These are phyloP conservation scores for Yamadazyma insecticola DNA, from an alignment of 805 yeast species.

Conservation along the genomic window DNA sequence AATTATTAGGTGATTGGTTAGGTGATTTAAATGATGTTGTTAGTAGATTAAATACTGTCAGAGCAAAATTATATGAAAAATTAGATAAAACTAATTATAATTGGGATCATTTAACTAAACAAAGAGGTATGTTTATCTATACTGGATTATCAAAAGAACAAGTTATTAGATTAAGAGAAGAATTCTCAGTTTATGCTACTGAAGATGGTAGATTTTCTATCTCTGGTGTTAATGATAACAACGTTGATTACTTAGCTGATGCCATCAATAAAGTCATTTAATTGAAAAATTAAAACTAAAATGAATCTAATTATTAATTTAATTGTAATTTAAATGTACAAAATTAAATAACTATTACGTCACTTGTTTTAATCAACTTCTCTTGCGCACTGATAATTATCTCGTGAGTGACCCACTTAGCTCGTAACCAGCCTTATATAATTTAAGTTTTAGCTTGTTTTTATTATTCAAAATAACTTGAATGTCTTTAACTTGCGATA, in stretches of 20 bases:
- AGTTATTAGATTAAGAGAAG: constrained; percentile 63
- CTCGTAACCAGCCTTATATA: too few species aligned
- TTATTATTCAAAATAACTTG: too few species aligned
- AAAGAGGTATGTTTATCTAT: constrained; percentile 95
- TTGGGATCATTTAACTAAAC: constrained; percentile 86
- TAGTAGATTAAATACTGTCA: constrained; percentile 69
- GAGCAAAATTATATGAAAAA: constrained; percentile 57
- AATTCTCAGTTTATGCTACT: constrained; percentile 79
- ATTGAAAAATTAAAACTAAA: too few species aligned
- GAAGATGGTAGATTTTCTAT: constrained; percentile 88
- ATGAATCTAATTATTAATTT: too few species aligned
- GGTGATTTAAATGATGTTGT: constrained; percentile 75
- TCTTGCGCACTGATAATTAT: too few species aligned
- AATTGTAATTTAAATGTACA: too few species aligned
- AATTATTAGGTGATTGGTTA: constrained; percentile 71
- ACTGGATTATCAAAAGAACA: constrained; percentile 76
- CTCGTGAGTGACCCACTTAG: too few species aligned
- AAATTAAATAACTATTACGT: too few species aligned
- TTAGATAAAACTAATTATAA: constrained; percentile 59
- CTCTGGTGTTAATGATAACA: constrained; percentile 78
- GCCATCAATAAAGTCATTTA: constrained; percentile 53
- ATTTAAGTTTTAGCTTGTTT: too few species aligned
- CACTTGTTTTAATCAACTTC: too few species aligned
- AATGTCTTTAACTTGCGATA: too few species aligned
- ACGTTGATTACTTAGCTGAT: constrained; percentile 70